Evolutionary conservation across 1,284 basidiomycete species (phyloP).

Genomic region (Phlebopus sp.): DNA sequence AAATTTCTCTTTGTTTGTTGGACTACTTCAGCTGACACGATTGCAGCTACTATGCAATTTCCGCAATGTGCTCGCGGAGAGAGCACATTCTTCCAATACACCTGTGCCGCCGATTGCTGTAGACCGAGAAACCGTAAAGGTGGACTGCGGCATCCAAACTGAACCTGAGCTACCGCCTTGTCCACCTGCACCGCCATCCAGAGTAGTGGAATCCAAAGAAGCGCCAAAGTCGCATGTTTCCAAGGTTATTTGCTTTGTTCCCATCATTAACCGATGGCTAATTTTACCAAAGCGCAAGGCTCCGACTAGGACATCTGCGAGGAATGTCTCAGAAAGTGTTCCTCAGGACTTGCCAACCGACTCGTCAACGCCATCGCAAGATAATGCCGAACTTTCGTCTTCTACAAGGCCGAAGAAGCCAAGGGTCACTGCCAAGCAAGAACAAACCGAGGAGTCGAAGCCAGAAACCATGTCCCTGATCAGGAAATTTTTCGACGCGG

Average conservation of each 20-base stretch:
- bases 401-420: conserved; percentile 31
- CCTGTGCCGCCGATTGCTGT: neutral
- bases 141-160: conserved; percentile 27
- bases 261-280: neutral
- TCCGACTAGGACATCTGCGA: conserved; percentile 17
- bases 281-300: conserved; percentile 29
- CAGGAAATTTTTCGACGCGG: conserved; percentile 8
- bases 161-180: conserved; percentile 18
- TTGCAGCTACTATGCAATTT: conserved; percentile 31
- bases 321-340: conserved; percentile 18
- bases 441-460: conserved; percentile 24
- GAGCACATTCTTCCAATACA: conserved; percentile 4
- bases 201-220: conserved; percentile 18
- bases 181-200: conserved; percentile 5
- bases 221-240: conserved; percentile 12
- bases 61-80: conserved; percentile 12
- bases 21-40: conserved; percentile 14
- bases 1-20: conserved; percentile 7
- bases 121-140: conserved; percentile 4
- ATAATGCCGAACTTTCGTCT: conserved; percentile 20
- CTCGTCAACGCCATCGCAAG: conserved; percentile 12
- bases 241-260: conserved; percentile 15
- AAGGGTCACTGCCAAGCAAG: conserved; percentile 24
- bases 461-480: conserved; percentile 7
- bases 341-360: conserved; percentile 12